Evolutionary conservation across 2,329 filamentous ascomycete genomes (phyloP).

Genomic region (Samsoniella hepiali): DNA sequence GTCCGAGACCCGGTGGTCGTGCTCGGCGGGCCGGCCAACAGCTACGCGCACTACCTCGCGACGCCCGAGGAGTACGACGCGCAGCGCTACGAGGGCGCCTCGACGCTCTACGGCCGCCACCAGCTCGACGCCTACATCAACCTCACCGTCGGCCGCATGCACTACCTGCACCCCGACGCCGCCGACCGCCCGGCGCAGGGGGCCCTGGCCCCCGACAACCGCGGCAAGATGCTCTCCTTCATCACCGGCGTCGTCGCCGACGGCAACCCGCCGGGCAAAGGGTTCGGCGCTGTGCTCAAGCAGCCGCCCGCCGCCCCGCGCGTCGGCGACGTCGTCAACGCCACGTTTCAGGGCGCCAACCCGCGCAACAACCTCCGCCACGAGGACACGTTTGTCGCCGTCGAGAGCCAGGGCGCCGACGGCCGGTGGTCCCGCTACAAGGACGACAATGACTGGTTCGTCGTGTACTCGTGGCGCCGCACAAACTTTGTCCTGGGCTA

Average conservation of each 20-base stretch:
- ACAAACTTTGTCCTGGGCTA: constrained; percentile 66
- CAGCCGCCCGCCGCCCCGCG: constrained; percentile 54
- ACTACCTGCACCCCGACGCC: constrained; percentile 38
- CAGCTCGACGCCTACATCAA: constrained; percentile 86
- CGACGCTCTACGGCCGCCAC: constrained; percentile 80
- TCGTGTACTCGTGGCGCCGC: constrained; percentile 77
- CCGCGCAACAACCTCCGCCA: constrained; percentile 83
- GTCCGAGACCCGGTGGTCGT: constrained; percentile 67
- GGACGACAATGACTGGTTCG: constrained; percentile 77
- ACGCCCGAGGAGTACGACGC: constrained; percentile 78
- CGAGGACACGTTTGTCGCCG: constrained; percentile 71
- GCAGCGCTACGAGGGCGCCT: constrained; percentile 93
- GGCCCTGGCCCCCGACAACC: constrained; percentile 73
- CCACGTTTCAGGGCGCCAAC: constrained; percentile 79
- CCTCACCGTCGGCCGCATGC: constrained; percentile 63
- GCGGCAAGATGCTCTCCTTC: constrained; percentile 71
- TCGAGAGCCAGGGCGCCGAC: constrained; percentile 58
- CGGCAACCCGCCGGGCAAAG: constrained; percentile 58
- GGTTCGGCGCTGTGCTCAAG: constrained; percentile 65
- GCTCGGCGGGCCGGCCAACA: constrained; percentile 84
- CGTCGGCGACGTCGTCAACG: constrained; percentile 60
- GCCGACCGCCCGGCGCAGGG: constrained; percentile 46
- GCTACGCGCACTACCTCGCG: constrained; percentile 78
- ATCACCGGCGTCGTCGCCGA: constrained; percentile 79
- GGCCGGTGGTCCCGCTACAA: constrained; percentile 62